Base-by-base conservation (phyloP, 2,329 filamentous ascomycete genomes). In the Xylariaceae sp. region DNA sequence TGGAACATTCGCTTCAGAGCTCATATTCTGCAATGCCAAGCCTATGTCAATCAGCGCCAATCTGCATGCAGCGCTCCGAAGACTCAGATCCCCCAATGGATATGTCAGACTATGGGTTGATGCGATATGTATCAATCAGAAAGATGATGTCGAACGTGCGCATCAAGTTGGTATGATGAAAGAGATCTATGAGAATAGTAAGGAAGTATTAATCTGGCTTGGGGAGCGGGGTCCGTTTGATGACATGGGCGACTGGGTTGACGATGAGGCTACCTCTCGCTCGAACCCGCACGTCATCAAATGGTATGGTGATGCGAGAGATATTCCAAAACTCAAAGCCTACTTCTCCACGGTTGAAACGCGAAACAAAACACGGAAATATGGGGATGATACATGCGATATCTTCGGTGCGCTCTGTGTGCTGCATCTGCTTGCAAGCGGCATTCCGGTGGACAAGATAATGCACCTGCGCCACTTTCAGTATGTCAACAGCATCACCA, bases 81-180 rank as follows among this genome's bases (percentile, higher is more conserved):
- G 56, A n/a, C 10, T 55, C 31, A 48, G 58, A 41, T 40, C 33
- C 6, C 45, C 54, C 13, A 19, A 43, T 4, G 49, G 19, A 7
- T 31, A 44, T 6, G 56, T 58, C 42, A 41, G 17, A 10, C 36
- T 60, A 10, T 61, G 59, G 58, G 53, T 61, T 11, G 59, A 61
- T 44, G 48, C 51, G 7, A 48, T 61, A 31, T 60, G 59, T 52
- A 61, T 61, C 52, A 57, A 61, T 31, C 59, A 61, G 52, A 52
- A 54, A 19, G 53, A 61, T 39, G 17, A 48, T 1, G 39, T 31
- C 14, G 59, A 61, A 40, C 50, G 54, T 14, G 49, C 53, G 2
- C 41, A 53, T 11, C 59, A 61, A 41, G 58, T 61, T 14, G 31
- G 51, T 22, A 52, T 60, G 39, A 61, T 61, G 59, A 48, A 50